Evolutionary conservation across 805 yeast species (phyloP).

Genomic region (Barnettozyma vustinii): DNA sequence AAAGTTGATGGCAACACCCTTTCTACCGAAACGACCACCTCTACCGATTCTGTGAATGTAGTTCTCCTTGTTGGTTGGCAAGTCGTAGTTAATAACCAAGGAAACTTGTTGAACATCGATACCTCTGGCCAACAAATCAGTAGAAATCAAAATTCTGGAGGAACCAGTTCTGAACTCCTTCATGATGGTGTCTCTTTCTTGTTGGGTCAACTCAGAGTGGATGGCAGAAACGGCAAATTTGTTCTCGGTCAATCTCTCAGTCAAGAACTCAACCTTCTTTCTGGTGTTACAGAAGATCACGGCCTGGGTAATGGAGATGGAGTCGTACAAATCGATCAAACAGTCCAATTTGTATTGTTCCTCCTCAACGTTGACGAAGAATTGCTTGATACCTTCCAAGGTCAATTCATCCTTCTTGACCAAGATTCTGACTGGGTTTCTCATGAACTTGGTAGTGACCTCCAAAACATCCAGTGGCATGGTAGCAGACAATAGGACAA

Average conservation of each 20-base stretch:
- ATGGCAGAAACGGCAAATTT: slow-evolving; percentile 91
- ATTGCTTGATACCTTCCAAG: slow-evolving; percentile 93
- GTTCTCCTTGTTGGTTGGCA: slow-evolving; percentile 86
- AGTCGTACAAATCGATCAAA: slow-evolving; percentile 89
- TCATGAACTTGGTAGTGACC: slow-evolving; percentile 90
- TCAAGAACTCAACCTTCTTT: slow-evolving; percentile 86
- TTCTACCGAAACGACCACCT: slow-evolving; percentile 97
- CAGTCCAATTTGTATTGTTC: slow-evolving; percentile 96
- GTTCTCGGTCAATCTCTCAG: slow-evolving; percentile 64
- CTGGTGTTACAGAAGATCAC: slow-evolving; percentile 97
- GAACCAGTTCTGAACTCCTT: slow-evolving; percentile 92
- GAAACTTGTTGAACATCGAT: slow-evolving; percentile 97
- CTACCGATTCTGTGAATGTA: slow-evolving; percentile 98
- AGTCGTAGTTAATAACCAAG: slow-evolving; percentile 88
- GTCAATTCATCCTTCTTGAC: slow-evolving; percentile 96
- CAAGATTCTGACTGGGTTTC: slow-evolving; percentile 87
- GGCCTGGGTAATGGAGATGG: slow-evolving; percentile 93
- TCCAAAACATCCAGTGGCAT: slow-evolving; percentile 89
- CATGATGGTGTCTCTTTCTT: slow-evolving; percentile 92
- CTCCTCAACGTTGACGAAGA: slow-evolving; percentile 81
- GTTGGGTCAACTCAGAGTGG: slow-evolving; percentile 95
- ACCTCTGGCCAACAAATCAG: slow-evolving; percentile 97
- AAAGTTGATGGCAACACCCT: slow-evolving; percentile 95
- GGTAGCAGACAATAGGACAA: slow-evolving; percentile 92
- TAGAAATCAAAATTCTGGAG: slow-evolving; percentile 86